Evolutionary conservation across 2,329 filamentous ascomycete genomes (phyloP).

Genomic region (Ceratocystis eucalypticola): DNA sequence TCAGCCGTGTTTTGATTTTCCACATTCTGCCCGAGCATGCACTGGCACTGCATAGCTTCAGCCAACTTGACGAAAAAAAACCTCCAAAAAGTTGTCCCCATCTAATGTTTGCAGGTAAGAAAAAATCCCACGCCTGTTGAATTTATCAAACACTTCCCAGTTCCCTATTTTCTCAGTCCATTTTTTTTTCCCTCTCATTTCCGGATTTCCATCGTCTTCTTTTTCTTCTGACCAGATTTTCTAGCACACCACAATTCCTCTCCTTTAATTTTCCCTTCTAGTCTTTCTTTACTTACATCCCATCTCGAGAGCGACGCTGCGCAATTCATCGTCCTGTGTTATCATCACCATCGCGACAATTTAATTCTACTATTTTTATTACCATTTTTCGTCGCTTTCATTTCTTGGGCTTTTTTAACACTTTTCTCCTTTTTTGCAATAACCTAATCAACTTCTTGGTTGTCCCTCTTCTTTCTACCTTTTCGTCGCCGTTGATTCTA

Average conservation of each 20-base stretch:
- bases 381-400: not conserved
- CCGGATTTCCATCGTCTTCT: slow-evolving; percentile 8
- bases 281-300: not conserved
- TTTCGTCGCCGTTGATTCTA: not conserved
- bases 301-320: not conserved
- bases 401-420: not conserved
- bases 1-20: too few relatives aligned
- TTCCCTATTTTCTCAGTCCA: slow-evolving; percentile 10
- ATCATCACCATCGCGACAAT: not conserved
- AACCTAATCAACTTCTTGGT: too few relatives aligned
- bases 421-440: too few relatives aligned
- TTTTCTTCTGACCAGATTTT: not conserved
- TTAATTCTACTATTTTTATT: not conserved
- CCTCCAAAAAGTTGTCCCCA: not conserved
- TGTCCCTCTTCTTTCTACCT: too few relatives aligned
- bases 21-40: not conserved
- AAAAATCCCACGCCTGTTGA: slow-evolving; percentile 4
- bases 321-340: not conserved
- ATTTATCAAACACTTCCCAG: slow-evolving; percentile 10
- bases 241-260: slow-evolving; percentile 1
- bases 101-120: slow-evolving; percentile 4
- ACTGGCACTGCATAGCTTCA: not conserved
- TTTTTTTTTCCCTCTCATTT: slow-evolving; percentile 9
- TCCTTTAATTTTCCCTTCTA: slow-evolving; percentile 3
- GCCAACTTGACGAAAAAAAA: not conserved